phyloP scores from a whole-genome alignment of 371 early-diverging fungal species.

The Dichotomocladium elegans region DNA sequence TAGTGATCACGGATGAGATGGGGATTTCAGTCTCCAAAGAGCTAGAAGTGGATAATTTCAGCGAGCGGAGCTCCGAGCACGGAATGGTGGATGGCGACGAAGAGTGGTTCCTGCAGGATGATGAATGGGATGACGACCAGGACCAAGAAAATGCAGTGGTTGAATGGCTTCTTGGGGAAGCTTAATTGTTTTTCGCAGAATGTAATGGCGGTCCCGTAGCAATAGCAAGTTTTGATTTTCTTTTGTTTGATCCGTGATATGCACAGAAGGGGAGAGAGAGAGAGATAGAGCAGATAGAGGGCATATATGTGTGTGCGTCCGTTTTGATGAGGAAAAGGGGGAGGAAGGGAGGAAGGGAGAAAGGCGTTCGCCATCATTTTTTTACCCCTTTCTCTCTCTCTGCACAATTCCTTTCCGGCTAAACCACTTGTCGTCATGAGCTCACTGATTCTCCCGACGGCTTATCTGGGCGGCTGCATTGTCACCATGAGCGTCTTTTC shows the following conservation, averaged over 20 bases:
- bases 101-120: conserved; percentile 21
- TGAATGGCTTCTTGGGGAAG: conserved; percentile 19
- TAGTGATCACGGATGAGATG: conserved; percentile 11
- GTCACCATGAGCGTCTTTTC: conserved; percentile 62
- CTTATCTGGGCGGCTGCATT: conserved; percentile 61
- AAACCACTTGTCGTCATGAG: conserved; percentile 25
- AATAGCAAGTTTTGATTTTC: too few species aligned
- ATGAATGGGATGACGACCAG: conserved; percentile 17
- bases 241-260: too few species aligned
- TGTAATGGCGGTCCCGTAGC: too few species aligned
- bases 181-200: conserved; percentile 8
- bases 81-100: conserved; percentile 18
- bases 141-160: conserved; percentile 20
- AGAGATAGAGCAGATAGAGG: too few species aligned
- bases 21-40: conserved; percentile 6
- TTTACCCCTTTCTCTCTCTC: conserved; percentile 1
- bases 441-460: conserved; percentile 49
- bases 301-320: too few species aligned
- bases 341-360: too few species aligned
- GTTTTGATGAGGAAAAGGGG: too few species aligned
- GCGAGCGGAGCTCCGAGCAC: conserved; percentile 6
- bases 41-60: conserved; percentile 7
- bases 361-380: neutral
- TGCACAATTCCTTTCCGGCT: too few species aligned
- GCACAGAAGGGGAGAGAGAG: too few species aligned